Evolutionary conservation across 1,139 yeast genomes (phyloP), one percentile per base, ranked within the genome.

Genomic region (Debaryomycetaceae sp.): DNA sequence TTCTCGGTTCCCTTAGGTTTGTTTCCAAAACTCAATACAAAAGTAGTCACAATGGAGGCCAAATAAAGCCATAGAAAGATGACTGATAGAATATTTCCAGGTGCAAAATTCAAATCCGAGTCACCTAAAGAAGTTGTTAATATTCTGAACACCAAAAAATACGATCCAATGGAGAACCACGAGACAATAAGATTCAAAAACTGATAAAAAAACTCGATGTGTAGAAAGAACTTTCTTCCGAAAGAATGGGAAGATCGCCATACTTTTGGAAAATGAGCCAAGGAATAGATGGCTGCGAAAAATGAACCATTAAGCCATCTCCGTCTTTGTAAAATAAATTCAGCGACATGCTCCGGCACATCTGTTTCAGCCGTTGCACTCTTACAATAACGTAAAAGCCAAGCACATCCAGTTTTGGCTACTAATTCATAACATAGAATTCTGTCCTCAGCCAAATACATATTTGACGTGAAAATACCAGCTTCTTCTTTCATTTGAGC

Each of bases 21-120:
- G 62, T 93, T 93, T 60, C 99, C 99, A 65, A 93, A 85, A 41
- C 97, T 84, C 50, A 93, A 70, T 44, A 93, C 91, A 65, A 93
- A 93, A 14, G 96, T 89, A 2, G 97, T 86, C 13, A 89, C 86
- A n/a, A 93, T 66, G 11, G 96, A 88, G 2, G 93, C 88, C 45
- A 89, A 75, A 59, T 93, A 93, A 34, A 93, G 68, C 97, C 98
- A 93, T 14, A 91, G 66, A 59, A 93, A 86, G 1, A 91, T 76
- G 6, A 87, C 93, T 4, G 95, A 83, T 33, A 93, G 71, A 5
- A 86, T 74, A 46, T 81, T 82, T 31, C 97, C 95, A 0, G 90
- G 93, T 1, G 81, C 79, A 58, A 74, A 74, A 41, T 60, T 50
- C 49, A 74, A 63, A 31, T 54, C 69, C 1, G 78, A 47, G 45